Evolutionary conservation across 352 stramenopile species (phyloP), one percentile per base, ranked within the genome.

Genomic region (Phytophthora hybrid): DNA sequence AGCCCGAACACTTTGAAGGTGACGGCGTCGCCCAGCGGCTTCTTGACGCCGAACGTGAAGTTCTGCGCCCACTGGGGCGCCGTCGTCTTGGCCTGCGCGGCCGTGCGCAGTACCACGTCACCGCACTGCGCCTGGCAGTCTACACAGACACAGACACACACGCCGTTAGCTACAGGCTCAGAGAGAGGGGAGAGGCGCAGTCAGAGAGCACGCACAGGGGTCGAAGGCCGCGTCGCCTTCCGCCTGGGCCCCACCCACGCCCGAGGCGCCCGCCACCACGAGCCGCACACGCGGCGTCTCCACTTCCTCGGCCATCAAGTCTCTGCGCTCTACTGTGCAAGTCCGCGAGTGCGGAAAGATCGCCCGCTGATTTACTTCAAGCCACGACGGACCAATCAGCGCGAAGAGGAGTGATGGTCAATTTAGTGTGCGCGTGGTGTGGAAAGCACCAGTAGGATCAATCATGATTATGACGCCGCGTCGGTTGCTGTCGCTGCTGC

Each of bases 81-180:
- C 57, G 69, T 81, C 21, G 87, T 90, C 66, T 84, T 77, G 56
- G 61, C 49, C 60, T 82, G 69, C 0, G 79, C 74, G 13, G 82
- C 82, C 5, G 83, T 92, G 32, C 84, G 78, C 49, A 85, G 44
- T 44, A 85, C 74, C 23, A 83, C 77, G 16, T 79, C 73, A 5
- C 87, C 87, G 39, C 87, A 92, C 29, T 81, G 74, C 11, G 86
- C 78, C 57, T 88, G 80, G 46, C 84, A 91, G 65, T 90, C 85
- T 94, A 64, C 6, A 23, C 44, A 19, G 5, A 59, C 11, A 57
- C 18, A 39, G 21, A 19, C 9, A 59, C 11, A 57, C 18, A 39
- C 19, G 10, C 9, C 37, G 13, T 46, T 46, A 46, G 37, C 37
- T 46, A 16, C 13, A 46, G 26, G 21, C 9, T 9, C 18, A 11